A percentile compares a stretch with the other conserved stretches of the same genome.
Conservation (phyloP, 345 rosid species). For the Populus ilicifolia region DNA sequence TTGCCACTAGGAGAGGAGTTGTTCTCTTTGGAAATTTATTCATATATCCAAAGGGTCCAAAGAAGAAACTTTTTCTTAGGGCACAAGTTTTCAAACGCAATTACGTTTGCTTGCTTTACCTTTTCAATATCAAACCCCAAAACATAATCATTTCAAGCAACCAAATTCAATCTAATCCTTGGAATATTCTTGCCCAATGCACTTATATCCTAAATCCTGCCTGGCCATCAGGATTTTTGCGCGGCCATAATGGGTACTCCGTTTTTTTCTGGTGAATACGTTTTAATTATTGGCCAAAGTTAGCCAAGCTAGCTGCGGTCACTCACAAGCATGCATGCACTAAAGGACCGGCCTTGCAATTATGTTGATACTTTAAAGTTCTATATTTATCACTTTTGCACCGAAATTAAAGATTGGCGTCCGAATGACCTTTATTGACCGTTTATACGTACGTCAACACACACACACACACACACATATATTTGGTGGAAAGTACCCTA, state of each 20-base stretch:
- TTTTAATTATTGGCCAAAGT: not conserved
- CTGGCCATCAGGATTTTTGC: not conserved
- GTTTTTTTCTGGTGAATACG: not conserved
- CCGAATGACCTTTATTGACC: slow-evolving; percentile 21
- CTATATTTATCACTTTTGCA: not conserved
- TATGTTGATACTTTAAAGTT: not conserved
- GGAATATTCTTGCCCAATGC: not conserved
- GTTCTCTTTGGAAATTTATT: not conserved
- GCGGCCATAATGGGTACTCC: not conserved
- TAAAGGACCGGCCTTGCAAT: not conserved
- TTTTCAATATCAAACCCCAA: not conserved
- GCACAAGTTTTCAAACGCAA: slow-evolving; percentile 24
- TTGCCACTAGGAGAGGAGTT: slow-evolving; percentile 11
- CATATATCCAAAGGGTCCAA: slow-evolving; percentile 13
- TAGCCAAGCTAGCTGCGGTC: not conserved
- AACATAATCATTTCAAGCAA: not conserved
- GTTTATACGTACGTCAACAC: not conserved
- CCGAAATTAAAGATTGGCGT: not conserved
- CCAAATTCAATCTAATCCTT: not conserved
- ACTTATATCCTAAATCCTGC: not conserved
- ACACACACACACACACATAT: not conserved
- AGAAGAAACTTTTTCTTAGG: slow-evolving; percentile 12
- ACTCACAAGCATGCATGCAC: not conserved
- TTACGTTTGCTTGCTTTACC: not conserved
- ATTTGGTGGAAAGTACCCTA: not conserved